Conservation (phyloP, 2,329 filamentous ascomycete species). For the Neonectria sp. region DNA sequence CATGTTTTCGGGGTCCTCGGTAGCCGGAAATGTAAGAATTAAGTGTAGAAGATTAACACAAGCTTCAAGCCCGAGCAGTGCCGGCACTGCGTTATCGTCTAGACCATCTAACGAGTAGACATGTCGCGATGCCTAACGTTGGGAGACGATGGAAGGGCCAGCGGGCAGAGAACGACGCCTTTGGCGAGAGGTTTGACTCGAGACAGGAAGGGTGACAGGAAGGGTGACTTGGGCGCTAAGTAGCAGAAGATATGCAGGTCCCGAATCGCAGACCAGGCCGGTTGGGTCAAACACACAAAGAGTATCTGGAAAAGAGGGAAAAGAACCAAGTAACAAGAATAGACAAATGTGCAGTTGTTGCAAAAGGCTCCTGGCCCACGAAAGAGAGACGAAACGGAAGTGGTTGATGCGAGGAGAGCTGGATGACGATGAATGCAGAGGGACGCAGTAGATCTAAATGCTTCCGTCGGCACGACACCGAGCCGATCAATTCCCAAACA, state of each 20-base stretch:
- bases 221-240: conserved; percentile 16
- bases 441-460: conserved; percentile 26
- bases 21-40: conserved; percentile 19
- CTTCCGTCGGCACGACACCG: conserved; percentile 25
- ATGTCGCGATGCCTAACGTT: conserved; percentile 35
- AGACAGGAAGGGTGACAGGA: conserved; percentile 13
- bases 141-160: not conserved
- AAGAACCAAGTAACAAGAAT: conserved; percentile 8
- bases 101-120: conserved; percentile 35
- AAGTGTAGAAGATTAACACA: conserved; percentile 24
- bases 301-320: not conserved
- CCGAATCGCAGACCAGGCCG: conserved; percentile 23
- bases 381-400: conserved; percentile 15
- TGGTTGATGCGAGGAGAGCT: not conserved
- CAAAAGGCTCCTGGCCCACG: conserved; percentile 26
- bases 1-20: conserved; percentile 26
- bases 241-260: conserved; percentile 18
- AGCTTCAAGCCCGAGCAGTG: conserved; percentile 45
- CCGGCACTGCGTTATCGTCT: conserved; percentile 44
- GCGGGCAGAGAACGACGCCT: not conserved
- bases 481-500: conserved; percentile 31
- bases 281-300: conserved; percentile 15
- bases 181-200: not conserved
- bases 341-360: conserved; percentile 8
- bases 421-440: conserved; percentile 17